Evolutionary conservation across 2,329 filamentous ascomycete species (phyloP).

Genomic region (Emmonsiellopsis sp.): DNA sequence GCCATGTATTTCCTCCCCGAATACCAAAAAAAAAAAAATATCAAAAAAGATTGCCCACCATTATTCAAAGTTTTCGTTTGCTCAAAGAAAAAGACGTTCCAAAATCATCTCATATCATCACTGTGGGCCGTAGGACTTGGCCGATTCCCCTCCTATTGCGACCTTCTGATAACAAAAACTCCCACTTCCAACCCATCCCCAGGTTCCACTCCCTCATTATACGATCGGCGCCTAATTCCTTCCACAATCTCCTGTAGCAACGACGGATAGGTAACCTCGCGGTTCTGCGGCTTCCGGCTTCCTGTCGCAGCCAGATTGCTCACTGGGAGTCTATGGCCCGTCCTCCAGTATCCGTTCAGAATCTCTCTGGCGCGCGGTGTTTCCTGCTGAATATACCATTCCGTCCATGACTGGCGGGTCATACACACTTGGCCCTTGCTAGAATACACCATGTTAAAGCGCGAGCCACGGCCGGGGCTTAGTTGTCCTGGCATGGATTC

Average conservation of each 20-base stretch:
- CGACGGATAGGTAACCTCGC: slow-evolving; percentile 43
- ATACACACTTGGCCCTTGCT: slow-evolving; percentile 42
- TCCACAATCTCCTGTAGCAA: slow-evolving; percentile 51
- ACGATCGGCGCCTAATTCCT: slow-evolving; percentile 44
- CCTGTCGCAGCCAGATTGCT: slow-evolving; percentile 18
- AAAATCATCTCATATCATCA: too few relatives aligned
- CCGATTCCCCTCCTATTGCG: slow-evolving; percentile 7
- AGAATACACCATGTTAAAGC: slow-evolving; percentile 40
- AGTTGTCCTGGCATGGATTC: slow-evolving; percentile 16
- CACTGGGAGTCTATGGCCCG: slow-evolving; percentile 24
- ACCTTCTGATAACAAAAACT: slow-evolving; percentile 41
- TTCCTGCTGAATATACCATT: slow-evolving; percentile 59
- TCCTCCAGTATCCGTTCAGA: slow-evolving; percentile 33
- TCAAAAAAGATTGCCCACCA: too few relatives aligned
- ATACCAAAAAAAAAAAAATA: too few relatives aligned
- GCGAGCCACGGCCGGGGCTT: slow-evolving; percentile 25
- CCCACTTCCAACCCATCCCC: slow-evolving; percentile 37
- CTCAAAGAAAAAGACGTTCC: neutral
- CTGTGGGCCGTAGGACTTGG: too few relatives aligned
- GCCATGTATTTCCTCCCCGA: too few relatives aligned
- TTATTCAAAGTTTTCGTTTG: neutral
- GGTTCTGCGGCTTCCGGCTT: slow-evolving; percentile 21
- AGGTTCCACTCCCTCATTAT: slow-evolving; percentile 35
- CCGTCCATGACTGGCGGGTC: slow-evolving; percentile 47
- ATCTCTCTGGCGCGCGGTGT: slow-evolving; percentile 48